phyloP scores from a whole-genome alignment of 2,329 filamentous ascomycete species.

The Mycosphaerella sp. region DNA sequence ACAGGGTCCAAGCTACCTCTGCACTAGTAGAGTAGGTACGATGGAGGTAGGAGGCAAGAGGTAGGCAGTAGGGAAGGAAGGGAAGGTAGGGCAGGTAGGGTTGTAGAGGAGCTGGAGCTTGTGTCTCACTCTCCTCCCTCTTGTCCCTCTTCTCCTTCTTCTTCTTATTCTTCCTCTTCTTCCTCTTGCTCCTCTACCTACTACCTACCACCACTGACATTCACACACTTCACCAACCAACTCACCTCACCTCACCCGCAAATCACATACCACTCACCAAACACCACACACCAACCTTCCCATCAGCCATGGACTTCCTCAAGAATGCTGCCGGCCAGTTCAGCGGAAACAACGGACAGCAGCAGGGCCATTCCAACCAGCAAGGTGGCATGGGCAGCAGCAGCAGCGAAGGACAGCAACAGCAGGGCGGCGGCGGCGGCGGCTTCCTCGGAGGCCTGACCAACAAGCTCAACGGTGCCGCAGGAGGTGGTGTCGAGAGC shows the following conservation, averaged over 20 bases:
- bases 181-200: no score
- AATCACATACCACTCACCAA: not conserved
- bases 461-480: conserved; percentile 64
- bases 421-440: conserved; percentile 28
- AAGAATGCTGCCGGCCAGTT: conserved; percentile 40
- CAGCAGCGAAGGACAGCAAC: conserved; percentile 19
- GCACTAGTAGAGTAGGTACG: not conserved
- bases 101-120: no score
- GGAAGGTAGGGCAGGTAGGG: no score
- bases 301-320: conserved; percentile 42
- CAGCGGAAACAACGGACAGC: conserved; percentile 25
- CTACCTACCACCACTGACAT: not conserved
- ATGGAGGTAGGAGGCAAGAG: no score
- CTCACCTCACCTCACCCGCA: not conserved
- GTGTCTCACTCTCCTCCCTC: no score
- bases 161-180: not conserved
- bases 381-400: conserved; percentile 6
- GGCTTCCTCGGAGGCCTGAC: conserved; percentile 54
- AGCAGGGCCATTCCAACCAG: conserved; percentile 27
- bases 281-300: not conserved
- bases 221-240: not conserved
- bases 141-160: not conserved
- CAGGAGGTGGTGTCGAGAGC: conserved; percentile 65
- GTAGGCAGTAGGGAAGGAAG: no score
- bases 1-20: conserved; percentile 11